Evolutionary conservation across 2,329 filamentous ascomycete genomes (phyloP), one percentile per base, ranked within the genome.

Genomic region (Bipolaris gigantea): DNA sequence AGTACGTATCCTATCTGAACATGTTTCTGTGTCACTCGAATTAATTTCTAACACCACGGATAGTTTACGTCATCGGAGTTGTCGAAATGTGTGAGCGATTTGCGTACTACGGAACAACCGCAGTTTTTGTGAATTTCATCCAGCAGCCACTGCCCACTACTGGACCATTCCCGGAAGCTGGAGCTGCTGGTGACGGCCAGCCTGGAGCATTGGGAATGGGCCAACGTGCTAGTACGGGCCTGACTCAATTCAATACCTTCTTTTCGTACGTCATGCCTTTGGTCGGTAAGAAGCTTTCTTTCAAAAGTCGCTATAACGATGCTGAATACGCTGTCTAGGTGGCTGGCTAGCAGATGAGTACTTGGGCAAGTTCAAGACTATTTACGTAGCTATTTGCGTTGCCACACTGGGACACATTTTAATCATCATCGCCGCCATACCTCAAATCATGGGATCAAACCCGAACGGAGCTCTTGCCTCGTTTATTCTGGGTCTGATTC

Each of bases 261-360:
- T 60, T 59, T 54, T 65, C 63, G 47, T 68, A 64, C 45, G 59
- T 65, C 1, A 65, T 63, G 63, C 63, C 63, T 54, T 65, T 59
- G 53, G 56, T 65, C 33, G 57, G 62, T 36, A 67, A 66, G 56
- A 38, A 18, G n/a, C n/a, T 10, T 1, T 38, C 38, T 56, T 18
- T 63, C 49, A 2, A 56, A 0, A n/a, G 2, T 19, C 2, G 13
- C 6, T 8, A 11, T 3, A n/a, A 4, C 11, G n/a, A 15, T 61
- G 27, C 53, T 75, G 2, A 18, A 66, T 82, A 79, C 70, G 80
- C 77, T 68, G 79, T 80, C 1, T 79, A 48, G 80, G 82, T 69
- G 84, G 81, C 38, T 79, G 84, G 48, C 65, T 85, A 48, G 82
- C 84, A 11, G 84, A 86, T 64, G 78, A 81, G 35, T 84, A 83